Conservation (phyloP, 352 stramenopile species). For the Globisporangium camurandrum region DNA sequence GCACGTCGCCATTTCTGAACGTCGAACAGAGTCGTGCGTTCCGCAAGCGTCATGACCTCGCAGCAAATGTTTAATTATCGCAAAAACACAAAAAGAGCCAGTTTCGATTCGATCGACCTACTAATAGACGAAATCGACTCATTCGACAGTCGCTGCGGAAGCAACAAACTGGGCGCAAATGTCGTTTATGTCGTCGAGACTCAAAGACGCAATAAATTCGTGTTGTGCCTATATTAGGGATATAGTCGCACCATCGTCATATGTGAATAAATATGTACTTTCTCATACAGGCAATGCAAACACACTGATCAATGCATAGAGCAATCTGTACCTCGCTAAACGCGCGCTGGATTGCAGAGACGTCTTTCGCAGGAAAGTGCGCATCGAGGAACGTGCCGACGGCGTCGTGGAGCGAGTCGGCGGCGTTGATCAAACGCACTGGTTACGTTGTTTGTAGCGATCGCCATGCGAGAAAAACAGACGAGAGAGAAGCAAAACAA, state of each 20-base stretch:
- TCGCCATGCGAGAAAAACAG: too few species aligned
- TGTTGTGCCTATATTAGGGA: conserved; percentile 21
- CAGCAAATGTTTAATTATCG: not conserved
- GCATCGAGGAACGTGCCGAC: conserved; percentile 55
- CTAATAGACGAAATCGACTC: too few species aligned
- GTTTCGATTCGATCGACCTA: too few species aligned
- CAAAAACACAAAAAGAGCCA: conserved; percentile 7
- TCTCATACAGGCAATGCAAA: not conserved
- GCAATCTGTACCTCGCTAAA: conserved; percentile 69
- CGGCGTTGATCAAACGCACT: conserved; percentile 24
- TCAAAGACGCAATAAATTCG: conserved; percentile 50
- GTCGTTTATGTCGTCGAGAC: conserved; percentile 64
- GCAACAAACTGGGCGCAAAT: conserved; percentile 58
- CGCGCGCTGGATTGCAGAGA: conserved; percentile 47
- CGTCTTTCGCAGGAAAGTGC: conserved; percentile 56
- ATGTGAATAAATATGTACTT: not conserved
- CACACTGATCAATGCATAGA: not conserved
- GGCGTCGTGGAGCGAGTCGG: conserved; percentile 35
- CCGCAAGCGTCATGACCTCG: conserved; percentile 24
- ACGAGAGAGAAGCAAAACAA: not conserved
- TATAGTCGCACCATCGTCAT: not conserved
- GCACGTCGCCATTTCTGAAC: conserved; percentile 70
- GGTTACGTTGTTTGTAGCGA: not conserved
- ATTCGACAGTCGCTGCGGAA: too few species aligned
- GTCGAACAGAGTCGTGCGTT: conserved; percentile 36